These are phyloP conservation scores for Russula earlei DNA, from an alignment of 768 basidiomycete species.

Conservation along the genomic window DNA sequence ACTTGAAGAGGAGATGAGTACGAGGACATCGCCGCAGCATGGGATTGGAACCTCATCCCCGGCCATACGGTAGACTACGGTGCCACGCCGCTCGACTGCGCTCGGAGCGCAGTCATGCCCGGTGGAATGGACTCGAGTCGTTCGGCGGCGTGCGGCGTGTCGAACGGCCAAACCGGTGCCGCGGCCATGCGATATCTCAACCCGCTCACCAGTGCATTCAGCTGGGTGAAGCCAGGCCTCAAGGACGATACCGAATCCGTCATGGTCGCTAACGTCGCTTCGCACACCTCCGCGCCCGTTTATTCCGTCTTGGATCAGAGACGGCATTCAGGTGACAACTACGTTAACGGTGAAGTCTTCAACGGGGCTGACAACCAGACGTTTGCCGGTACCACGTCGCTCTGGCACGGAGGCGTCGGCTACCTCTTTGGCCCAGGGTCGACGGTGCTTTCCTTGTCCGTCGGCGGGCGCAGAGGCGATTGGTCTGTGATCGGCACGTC, in stretches of 20 bases:
- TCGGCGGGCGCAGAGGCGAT: constrained; percentile 43
- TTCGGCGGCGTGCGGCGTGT: constrained; percentile 66
- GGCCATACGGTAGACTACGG: constrained; percentile 60
- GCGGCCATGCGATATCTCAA: constrained; percentile 62
- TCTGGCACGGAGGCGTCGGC: constrained; percentile 64
- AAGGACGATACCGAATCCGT: constrained; percentile 53
- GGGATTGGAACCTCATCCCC: constrained; percentile 75
- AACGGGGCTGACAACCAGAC: neutral
- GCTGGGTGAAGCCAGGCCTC: constrained; percentile 61
- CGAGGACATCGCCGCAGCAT: constrained; percentile 59
- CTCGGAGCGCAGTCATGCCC: too few species aligned
- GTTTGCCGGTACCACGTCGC: constrained; percentile 28
- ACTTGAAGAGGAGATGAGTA: constrained; percentile 59
- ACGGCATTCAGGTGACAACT: constrained; percentile 34
- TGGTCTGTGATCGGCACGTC: constrained; percentile 54
- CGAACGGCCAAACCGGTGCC: constrained; percentile 45
- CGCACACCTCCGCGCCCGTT: constrained; percentile 37
- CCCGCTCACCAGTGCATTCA: constrained; percentile 42
- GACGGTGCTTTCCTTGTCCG: constrained; percentile 31
- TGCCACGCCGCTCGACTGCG: constrained; percentile 44
- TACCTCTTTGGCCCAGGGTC: constrained; percentile 38
- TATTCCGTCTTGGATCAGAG: constrained; percentile 63
- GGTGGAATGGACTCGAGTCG: constrained; percentile 36
- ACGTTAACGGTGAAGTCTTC: constrained; percentile 31
- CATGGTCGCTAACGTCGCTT: constrained; percentile 44